Evolutionary conservation across 805 yeast species (phyloP), one percentile per base, ranked within the genome.

Genomic region (Schizosaccharomyces pombe): DNA sequence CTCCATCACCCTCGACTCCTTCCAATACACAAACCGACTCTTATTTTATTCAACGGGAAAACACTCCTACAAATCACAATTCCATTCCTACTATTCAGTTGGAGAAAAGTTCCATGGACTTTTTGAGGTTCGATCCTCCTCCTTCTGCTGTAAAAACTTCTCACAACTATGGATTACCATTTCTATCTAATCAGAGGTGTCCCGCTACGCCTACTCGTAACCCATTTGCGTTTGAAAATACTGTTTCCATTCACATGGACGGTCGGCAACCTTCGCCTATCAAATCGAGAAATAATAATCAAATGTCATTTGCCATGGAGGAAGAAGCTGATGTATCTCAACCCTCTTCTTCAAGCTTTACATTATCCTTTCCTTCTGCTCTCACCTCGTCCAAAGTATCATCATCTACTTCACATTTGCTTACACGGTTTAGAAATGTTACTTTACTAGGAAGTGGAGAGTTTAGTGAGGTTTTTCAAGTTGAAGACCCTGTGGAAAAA

Each of bases 381-480:
- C 47, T 40, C 22, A 40, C 47, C 26, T n/a, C 22, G 29, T n/a
- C 12, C 4, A 11, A 22, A 5, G 19, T 19, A n/a, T n/a, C n/a
- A 12, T 40, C 47, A 1, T 26, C 47, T 5, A 22, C 32, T 31
- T 31, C n/a, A 5, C 16, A 29, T 47, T 28, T 47, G 5, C 34
- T 14, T 11, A 47, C 30, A n/a, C 70, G 72, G 60, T 78, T 78
- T 65, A 80, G 80, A 24, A 78, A 80, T 58, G 87, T 89, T 47
- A 72, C 73, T 47, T 67, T 79, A 49, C 69, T 89, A 24, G 95
- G 95, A 2, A 70, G 75, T 34, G 97, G 98, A 26, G 94, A 85
- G 65, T 91, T 91, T 62, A 85, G 95, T 2, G 71, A 77, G 24
- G 98, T 93, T 16, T 91, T 78, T 65, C 82, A 82, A 58, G 89